Evolutionary conservation across 2,329 filamentous ascomycete species (phyloP), one percentile per base, ranked within the genome.

Genomic region (Beauveria varroae): DNA sequence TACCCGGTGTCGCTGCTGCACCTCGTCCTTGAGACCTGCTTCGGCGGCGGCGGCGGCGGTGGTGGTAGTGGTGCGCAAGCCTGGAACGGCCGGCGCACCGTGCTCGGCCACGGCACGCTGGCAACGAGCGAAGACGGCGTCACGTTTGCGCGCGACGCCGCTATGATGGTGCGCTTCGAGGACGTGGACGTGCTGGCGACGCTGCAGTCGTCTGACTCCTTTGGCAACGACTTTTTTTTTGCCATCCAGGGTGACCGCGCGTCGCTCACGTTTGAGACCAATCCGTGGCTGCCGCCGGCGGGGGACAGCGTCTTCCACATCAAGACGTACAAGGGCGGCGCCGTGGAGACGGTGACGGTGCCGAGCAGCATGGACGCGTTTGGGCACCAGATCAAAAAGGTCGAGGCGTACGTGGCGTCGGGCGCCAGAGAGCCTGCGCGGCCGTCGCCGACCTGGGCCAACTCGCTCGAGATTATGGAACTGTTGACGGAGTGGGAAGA

Each of bases 1-100:
- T 70, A 70, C 26, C 68, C 67, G 2, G 67, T 68, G 24, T 70
- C 68, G 3, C 65, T 70, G 22, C 57, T 69, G 10, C 68, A 69
- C 43, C 64, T 67, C 10, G 62, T 69, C 44, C 64, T 70, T 59
- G 65, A 70, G 61, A 64, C 64, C 8, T 66, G 67, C 1, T 67
- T 50, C 51, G 24, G 24, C 24, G 28, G 28, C 5, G 68, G 68
- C 28, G 14, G 62, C 0, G 64, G 1, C 5, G 30, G 30, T 12
- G 28, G 28, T 28, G 28, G 9, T 30, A 10, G 30, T 34, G 30
- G 28, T 10, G 10, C 64, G 1, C 30, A 34, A 14, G 67, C 64
- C 4, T 67, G 67, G 52, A 52, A 24, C 24, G 60, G 59, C 18
- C 52, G 34, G 10, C 62, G 67, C 24, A 63, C 65, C 52, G 62